Conservation (phyloP, 371 early-diverging fungal genomes). For the Conidiobolus incongruus region DNA sequence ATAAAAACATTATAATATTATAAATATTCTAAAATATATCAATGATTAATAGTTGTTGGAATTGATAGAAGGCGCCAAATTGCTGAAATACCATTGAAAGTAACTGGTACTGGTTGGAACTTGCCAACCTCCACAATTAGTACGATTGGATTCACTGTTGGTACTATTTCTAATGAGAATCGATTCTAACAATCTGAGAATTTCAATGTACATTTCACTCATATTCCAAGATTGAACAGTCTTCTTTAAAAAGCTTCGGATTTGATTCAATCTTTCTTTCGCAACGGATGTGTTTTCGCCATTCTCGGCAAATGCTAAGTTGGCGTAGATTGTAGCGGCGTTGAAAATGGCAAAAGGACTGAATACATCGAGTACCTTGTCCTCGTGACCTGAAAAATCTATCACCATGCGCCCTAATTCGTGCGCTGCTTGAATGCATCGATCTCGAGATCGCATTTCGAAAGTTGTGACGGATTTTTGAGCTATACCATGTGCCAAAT, state of each 20-base stretch:
- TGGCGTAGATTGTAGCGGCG: slow-evolving; percentile 2
- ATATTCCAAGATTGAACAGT: not conserved
- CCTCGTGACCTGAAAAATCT: not conserved
- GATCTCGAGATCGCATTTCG: not conserved
- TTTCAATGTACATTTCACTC: slow-evolving; percentile 4
- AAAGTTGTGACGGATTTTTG: not conserved
- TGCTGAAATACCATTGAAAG: slow-evolving; percentile 4
- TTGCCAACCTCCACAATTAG: not conserved
- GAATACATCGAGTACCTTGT: not conserved
- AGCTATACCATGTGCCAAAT: slow-evolving; percentile 3
- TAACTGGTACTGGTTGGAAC: slow-evolving; percentile 2
- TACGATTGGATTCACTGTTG: not conserved
- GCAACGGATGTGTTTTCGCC: not conserved
- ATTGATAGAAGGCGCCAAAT: no score
- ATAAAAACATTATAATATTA: no score
- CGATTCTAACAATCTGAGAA: not conserved
- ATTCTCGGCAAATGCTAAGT: not conserved
- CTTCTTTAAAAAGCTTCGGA: not conserved
- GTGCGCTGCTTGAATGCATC: slow-evolving; percentile 1
- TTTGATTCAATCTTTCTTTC: not conserved
- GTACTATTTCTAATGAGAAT: not conserved
- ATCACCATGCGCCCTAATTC: not conserved
- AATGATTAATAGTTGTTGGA: no score
- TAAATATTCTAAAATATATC: no score
- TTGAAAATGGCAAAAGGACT: slow-evolving; percentile 4